Conservation (phyloP, 257 asterid species). For the Agastache rugosa region DNA sequence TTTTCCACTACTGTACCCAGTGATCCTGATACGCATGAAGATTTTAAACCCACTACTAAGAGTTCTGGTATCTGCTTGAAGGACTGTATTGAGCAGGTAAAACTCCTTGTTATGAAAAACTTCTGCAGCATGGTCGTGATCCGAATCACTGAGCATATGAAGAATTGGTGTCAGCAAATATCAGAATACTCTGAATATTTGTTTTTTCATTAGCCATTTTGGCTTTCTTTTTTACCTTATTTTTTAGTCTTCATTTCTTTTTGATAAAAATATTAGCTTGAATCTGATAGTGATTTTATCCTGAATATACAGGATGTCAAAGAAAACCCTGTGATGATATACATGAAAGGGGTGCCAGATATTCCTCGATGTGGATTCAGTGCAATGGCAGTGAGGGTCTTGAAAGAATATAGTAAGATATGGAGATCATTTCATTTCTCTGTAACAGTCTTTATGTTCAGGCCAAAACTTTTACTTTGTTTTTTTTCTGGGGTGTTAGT, state of each 20-base stretch:
- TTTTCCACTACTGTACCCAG: conserved; percentile 64
- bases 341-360: conserved; percentile 96
- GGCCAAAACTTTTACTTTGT: background rate
- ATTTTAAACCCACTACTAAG: conserved; percentile 76
- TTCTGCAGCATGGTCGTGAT: conserved; percentile 4
- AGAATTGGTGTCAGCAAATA: background rate
- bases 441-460: conserved; percentile 1
- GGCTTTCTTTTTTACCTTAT: background rate
- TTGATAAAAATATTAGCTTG: background rate
- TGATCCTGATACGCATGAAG: conserved; percentile 92
- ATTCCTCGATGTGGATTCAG: conserved; percentile 97
- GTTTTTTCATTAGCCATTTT: background rate
- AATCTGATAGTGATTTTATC: conserved; percentile 35
- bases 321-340: conserved; percentile 93
- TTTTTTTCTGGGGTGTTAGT: background rate
- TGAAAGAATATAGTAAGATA: conserved; percentile 81
- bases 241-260: background rate
- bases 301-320: conserved; percentile 72
- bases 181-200: conserved; percentile 7
- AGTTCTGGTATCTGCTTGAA: conserved; percentile 60
- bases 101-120: conserved; percentile 14
- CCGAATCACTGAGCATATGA: conserved; percentile 2
- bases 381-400: conserved; percentile 85
- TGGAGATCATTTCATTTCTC: conserved; percentile 16
- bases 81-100: conserved; percentile 86